Conservation (phyloP, 371 early-diverging fungal genomes). For the Umbelopsis sp. region DNA sequence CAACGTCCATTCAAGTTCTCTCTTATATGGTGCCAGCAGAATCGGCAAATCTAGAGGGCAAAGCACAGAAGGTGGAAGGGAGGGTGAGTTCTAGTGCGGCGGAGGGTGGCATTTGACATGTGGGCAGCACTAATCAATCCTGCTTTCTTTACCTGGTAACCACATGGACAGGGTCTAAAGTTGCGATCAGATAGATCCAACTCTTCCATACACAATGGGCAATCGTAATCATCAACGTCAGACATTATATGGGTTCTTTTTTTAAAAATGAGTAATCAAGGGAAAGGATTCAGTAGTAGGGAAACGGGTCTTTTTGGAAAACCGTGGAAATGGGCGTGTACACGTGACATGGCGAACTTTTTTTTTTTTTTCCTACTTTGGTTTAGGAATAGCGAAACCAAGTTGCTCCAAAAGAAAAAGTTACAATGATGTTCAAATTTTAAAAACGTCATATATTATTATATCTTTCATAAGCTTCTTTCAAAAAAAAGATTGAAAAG, state of each 20-base stretch:
- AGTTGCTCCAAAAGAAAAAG: no score
- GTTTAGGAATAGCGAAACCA: no score
- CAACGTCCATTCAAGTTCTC: constrained; percentile 82
- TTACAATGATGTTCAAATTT: background rate
- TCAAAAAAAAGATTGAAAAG: background rate
- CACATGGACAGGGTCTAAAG: constrained; percentile 87
- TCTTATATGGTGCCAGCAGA: constrained; percentile 89
- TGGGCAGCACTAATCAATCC: background rate
- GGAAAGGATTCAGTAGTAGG: background rate
- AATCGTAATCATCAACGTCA: constrained; percentile 79
- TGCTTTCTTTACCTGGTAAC: constrained; percentile 67
- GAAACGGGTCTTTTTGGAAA: no score
- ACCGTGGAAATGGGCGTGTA: no score
- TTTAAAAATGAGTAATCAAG: background rate
- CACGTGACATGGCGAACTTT: no score
- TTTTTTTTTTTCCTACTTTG: no score
- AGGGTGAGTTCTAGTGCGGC: background rate
- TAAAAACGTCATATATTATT: background rate
- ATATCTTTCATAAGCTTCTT: background rate
- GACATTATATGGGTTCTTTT: constrained; percentile 31
- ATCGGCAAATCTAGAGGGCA: constrained; percentile 78
- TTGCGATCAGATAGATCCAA: constrained; percentile 82
- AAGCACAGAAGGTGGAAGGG: background rate
- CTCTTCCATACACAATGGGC: constrained; percentile 90
- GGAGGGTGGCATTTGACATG: background rate